Base-by-base conservation (phyloP, 192 early-diverging fungal genomes). In the Coemansia sp. region DNA sequence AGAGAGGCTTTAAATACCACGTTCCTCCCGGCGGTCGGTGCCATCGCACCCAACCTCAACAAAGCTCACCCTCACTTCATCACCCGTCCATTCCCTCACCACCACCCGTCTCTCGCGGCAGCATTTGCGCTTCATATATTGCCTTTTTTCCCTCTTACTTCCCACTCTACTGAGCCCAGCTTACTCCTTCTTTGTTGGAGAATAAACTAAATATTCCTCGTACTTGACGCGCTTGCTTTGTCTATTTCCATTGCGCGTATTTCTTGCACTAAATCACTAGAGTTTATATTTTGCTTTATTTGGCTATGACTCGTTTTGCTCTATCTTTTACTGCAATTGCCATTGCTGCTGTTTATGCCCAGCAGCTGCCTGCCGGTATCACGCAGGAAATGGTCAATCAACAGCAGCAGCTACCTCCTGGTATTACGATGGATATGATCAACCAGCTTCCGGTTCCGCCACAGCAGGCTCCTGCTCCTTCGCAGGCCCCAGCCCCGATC, bases 381-480 rank as follows among this genome's bases (percentile, higher is more conserved):
- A 63, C 64, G 28, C 28, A 30, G 28, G 28, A 30, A 30, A 30
- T 30, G 28, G 28, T 30, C 6, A 30, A 30, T 6, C 49, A 48
- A 47, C 9, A 52, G 64, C 71, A 72, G 62, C 66, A 74, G 34
- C 54, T 78, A 1, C 69, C 75, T 8, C 52, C 75, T 49, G 75
- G 75, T 21, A 72, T 78, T 31, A 61, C 65, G 2, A 56, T 58
- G 10, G 66, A 71, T 34, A 78, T 78, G 32, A n/a, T 78, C 18
- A 65, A 57, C 60, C 75, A 78, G 75, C 66, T 78, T 18, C 75
- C 75, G 0, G 66, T 78, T 30, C 75, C 75, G 1, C 75, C 75
- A 9, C 69, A 78, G 67, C 75, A 72, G 53, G 69, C 75, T 2
- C 69, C 69, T 1, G 75, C 76, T 10, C 76, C 71, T 22, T 67